Conservation (phyloP, 2,329 filamentous ascomycete species). For the Claviceps lovelessii region DNA sequence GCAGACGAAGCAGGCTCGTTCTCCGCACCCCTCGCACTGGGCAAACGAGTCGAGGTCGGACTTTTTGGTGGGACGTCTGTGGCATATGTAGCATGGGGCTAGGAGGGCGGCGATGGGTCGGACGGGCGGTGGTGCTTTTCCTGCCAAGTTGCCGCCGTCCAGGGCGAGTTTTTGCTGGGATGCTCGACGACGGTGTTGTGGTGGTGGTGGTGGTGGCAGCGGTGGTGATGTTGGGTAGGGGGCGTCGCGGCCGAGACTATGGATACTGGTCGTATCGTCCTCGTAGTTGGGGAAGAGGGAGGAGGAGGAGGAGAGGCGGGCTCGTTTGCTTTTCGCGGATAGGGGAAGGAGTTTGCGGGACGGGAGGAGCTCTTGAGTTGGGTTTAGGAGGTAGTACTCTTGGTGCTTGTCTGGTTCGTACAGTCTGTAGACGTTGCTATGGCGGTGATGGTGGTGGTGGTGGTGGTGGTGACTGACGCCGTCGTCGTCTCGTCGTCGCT, state of each 20-base stretch:
- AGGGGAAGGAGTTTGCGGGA: slow-evolving; percentile 18
- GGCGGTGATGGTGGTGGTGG: slow-evolving; percentile 5
- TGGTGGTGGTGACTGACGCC: slow-evolving; percentile 3
- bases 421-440: slow-evolving; percentile 12
- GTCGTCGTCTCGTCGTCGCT: slow-evolving; percentile 20
- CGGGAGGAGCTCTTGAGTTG: slow-evolving; percentile 10
- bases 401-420: slow-evolving; percentile 13
- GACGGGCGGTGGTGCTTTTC: too few species aligned
- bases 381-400: slow-evolving; percentile 15
- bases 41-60: slow-evolving; percentile 52
- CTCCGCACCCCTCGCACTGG: slow-evolving; percentile 46
- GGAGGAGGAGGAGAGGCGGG: slow-evolving; percentile 12
- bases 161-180: slow-evolving; percentile 6
- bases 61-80: slow-evolving; percentile 48
- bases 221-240: slow-evolving; percentile 1
- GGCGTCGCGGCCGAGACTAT: slow-evolving; percentile 9
- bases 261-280: slow-evolving; percentile 12
- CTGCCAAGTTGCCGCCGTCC: too few species aligned
- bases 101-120: slow-evolving; percentile 19
- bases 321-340: slow-evolving; percentile 14
- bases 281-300: slow-evolving; percentile 8
- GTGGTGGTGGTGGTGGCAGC: background rate
- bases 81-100: slow-evolving; percentile 52
- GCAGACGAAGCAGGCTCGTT: slow-evolving; percentile 55
- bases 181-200: slow-evolving; percentile 12